Conservation (phyloP, 2,329 filamentous ascomycete genomes). For the Hymenoscyphus fructigenus region DNA sequence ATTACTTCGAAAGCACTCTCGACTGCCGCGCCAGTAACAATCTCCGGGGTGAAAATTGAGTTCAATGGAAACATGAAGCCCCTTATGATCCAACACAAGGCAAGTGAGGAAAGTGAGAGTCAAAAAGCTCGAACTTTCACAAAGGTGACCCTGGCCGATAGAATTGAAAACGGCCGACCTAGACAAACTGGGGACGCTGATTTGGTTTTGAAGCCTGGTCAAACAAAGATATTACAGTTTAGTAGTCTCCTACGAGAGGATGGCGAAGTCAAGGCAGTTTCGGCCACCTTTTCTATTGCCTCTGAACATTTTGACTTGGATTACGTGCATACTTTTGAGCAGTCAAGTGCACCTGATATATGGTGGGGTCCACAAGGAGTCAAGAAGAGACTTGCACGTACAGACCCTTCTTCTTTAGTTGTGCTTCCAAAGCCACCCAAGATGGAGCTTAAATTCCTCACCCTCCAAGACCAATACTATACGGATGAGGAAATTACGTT, state of each 20-base stretch:
- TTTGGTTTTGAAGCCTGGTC: slow-evolving; percentile 64
- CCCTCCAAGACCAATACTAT: slow-evolving; percentile 72
- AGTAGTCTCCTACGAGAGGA: slow-evolving; percentile 75
- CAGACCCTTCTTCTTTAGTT: slow-evolving; percentile 57
- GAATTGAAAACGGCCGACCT: slow-evolving; percentile 35
- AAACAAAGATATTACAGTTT: slow-evolving; percentile 70
- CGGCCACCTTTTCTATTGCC: slow-evolving; percentile 62
- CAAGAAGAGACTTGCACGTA: slow-evolving; percentile 48
- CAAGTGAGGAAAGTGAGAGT: neutral
- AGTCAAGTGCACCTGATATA: slow-evolving; percentile 42
- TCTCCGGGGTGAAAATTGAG: slow-evolving; percentile 52
- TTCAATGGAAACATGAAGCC: slow-evolving; percentile 60
- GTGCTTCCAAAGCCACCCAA: slow-evolving; percentile 90
- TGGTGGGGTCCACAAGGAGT: slow-evolving; percentile 51
- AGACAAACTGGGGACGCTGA: slow-evolving; percentile 56
- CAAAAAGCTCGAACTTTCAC: slow-evolving; percentile 17
- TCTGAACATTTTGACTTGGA: slow-evolving; percentile 66
- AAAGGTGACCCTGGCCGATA: slow-evolving; percentile 27
- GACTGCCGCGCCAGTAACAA: slow-evolving; percentile 50
- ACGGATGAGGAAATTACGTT: slow-evolving; percentile 75
- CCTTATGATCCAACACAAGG: slow-evolving; percentile 46
- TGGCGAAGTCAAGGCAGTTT: slow-evolving; percentile 68
- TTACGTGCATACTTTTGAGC: slow-evolving; percentile 58
- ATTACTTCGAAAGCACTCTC: slow-evolving; percentile 56
- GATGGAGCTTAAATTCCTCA: slow-evolving; percentile 69